phyloP scores from a whole-genome alignment of 148 eudicot genomes.

The Cornus suecica region DNA sequence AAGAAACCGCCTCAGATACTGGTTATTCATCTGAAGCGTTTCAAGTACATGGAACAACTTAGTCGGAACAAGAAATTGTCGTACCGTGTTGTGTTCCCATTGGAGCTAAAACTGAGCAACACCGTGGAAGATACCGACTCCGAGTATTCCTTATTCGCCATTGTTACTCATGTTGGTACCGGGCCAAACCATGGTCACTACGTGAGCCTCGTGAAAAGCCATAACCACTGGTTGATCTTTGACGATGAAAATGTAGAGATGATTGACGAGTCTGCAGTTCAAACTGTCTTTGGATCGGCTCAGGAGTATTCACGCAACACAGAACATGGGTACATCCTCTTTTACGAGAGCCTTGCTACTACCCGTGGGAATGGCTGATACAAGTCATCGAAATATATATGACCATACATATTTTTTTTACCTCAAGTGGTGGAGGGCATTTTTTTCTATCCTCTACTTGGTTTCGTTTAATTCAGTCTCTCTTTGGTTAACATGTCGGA shows the following conservation, averaged over 20 bases:
- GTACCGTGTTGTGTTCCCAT: constrained; percentile 78
- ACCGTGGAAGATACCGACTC: constrained; percentile 72
- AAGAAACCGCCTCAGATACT: constrained; percentile 79
- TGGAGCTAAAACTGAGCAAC: constrained; percentile 72
- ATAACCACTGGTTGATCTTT: constrained; percentile 78
- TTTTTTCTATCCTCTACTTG: neutral
- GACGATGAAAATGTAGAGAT: constrained; percentile 87
- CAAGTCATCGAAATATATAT: too few relatives aligned
- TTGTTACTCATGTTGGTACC: constrained; percentile 76
- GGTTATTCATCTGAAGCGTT: constrained; percentile 78
- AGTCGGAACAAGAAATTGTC: constrained; percentile 74
- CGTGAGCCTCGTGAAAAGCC: constrained; percentile 82
- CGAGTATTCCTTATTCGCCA: constrained; percentile 73
- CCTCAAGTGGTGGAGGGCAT: too few relatives aligned
- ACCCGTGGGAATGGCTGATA: neutral
- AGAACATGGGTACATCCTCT: constrained; percentile 73
- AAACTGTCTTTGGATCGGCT: constrained; percentile 75
- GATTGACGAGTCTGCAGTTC: constrained; percentile 76
- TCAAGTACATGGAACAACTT: constrained; percentile 79
- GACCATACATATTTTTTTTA: neutral
- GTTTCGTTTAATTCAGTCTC: neutral
- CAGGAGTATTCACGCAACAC: constrained; percentile 82
- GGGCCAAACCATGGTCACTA: constrained; percentile 91
- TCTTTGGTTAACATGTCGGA: constrained; percentile 4
- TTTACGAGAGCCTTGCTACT: constrained; percentile 47